Evolutionary conservation across 2,329 filamentous ascomycete genomes (phyloP), one percentile per base, ranked within the genome.

Genomic region (Thelonectria blattea): DNA sequence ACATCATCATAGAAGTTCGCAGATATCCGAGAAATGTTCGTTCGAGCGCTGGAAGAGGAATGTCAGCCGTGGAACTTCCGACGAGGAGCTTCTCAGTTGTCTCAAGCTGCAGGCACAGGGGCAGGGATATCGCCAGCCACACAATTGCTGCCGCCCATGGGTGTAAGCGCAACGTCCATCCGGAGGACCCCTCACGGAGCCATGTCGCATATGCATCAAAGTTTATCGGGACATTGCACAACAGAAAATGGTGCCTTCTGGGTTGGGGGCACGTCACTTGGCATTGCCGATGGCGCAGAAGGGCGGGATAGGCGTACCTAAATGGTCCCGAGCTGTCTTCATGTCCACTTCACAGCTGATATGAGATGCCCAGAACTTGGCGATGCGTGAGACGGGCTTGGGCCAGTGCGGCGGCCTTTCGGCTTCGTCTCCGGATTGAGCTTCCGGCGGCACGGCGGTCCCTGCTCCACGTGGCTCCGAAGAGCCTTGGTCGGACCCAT

Each of bases 21-120:
- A 92, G 81, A 73, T 92, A 92, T 30, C 83, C 88, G 17, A 93
- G 83, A 71, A 89, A 93, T 17, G 90, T 93, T 58, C 90, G 81
- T 75, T 93, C 89, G 56, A 92, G 83, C 39, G 90, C 90, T 92
- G 47, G 17, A 43, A 32, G 8, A 42, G 63, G 63, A 17, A 49
- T 22, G 27, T 32, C 32, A 17, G 47, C 17, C 22, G 30, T 2
- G 14, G 30, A 6, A 3, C 17, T 49, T 45, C 4, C 15, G 18
- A 15, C 6, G 11, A 32, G 15, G 34, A 2, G 15, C 15, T 37
- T 37, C 34, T 5, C 12, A 15, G 34, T 14, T 37, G 34, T 11
- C 15, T 37, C 6, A 8, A 30, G 27, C 39, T 17, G 9, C n/a
- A 9, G 14, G 39, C n/a, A n/a, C 24, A 27, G n/a, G 37, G 39